Base-by-base conservation (phyloP, 352 stramenopile species). In the Aphanomyces invadans region DNA sequence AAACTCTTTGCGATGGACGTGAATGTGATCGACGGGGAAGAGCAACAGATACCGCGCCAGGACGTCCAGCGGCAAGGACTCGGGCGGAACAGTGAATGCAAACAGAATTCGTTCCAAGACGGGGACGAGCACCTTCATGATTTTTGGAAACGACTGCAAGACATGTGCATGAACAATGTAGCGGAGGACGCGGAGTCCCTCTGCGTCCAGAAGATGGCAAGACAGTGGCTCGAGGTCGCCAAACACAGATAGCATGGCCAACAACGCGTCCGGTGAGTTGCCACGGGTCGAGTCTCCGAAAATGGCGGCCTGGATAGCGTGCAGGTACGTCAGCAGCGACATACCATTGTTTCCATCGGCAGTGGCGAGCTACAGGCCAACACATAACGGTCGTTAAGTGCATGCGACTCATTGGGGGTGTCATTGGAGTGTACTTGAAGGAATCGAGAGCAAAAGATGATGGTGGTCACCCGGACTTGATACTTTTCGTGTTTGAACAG, bases 151-250 rank as follows among this genome's bases (percentile, higher is more conserved):
- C 28, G 85, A 92, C 4, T 77, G 80, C 71, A 91, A 74, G 4
- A 88, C 80, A 65, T 90, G 80, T 1, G 89, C 75, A 32, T 90
- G 79, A 42, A 92, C 72, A 32, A 90, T 75, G 71, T 88, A 86
- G 2, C 83, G 81, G 10, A 90, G 38, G 28, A 54, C 9, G 78
- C 78, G 1, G 36, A 36, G 7, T 68, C 65, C 48, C 73, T 76
- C 23, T 88, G 53, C 15, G 33, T 60, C 52, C 10, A 61, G 65
- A 3, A 51, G 25, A 38, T 55, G 36, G 28, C 17, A 21, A 0
- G 73, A 0, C 86, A 54, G 5, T 7, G 7, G 36, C 15, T 61
- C 10, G 9, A 56, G 26, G 65, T 76, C 70, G 44, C 80, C 64
- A 57, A 92, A 89, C 10, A 79, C 78, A 60, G 81, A 65, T 0